Base-by-base conservation (phyloP, 1,139 yeast genomes). In the Ogataea hybrid region DNA sequence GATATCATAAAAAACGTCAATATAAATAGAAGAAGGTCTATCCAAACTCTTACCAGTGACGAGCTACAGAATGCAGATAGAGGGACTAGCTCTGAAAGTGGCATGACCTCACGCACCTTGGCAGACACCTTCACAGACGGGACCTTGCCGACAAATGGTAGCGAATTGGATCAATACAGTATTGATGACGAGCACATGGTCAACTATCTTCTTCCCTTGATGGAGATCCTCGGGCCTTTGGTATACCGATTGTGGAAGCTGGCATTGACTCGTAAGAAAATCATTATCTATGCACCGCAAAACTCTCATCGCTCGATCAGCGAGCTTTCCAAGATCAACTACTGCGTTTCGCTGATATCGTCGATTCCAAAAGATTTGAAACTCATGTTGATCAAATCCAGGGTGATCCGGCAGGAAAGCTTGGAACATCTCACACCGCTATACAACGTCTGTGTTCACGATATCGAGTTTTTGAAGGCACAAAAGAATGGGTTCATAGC, bases 171-270 rank as follows among this genome's bases (percentile, higher is more conserved):
- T 18, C 20, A 18, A 18, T 18, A 18, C 20, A 18, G 3, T 6
- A 18, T 18, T 18, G 46, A 46, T 12, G 50, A 48, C 21, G 58
- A 69, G 47, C 88, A 83, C 54, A 75, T 80, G 47, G 64, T 81
- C 17, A 65, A 70, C 31, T 65, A 72, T 9, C 61, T 81, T 14
- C 70, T 75, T 3, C 60, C 66, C 8, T 62, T 81, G 30, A 58
- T 84, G 37, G 69, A 73, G 30, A 59, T 63, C 6, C 66, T 84
- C 44, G 96, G 96, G 0, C 95, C 96, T 0, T 64, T 84, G 36
- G 68, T 84, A 2, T 86, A 84, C 56, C 76, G 76, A 20, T 61
- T 85, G 5, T 87, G 86, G 81, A 85, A 84, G 59, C 71, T 81
- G 28, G 75, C 83, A 5, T 61, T 89, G 27, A 59, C 84, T 23